Evolutionary conservation across 306 rosid species (phyloP).

Genomic region (Dryas drummondii): DNA sequence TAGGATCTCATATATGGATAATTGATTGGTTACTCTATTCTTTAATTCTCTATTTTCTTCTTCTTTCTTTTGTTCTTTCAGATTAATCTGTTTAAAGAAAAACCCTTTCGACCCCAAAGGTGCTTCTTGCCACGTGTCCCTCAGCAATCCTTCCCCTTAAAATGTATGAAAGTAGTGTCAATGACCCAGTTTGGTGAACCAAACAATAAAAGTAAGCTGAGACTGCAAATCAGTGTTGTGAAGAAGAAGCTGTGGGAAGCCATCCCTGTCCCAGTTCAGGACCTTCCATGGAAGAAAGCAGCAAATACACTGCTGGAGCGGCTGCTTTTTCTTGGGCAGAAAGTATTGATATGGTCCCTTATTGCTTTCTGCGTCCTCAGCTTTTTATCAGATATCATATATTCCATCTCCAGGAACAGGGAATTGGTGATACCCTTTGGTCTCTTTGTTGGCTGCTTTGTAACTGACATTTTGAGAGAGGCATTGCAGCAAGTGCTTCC

Average conservation of each 20-base stretch:
- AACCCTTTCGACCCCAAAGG: slow-evolving; percentile 18
- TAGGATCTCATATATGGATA: no score
- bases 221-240: slow-evolving; percentile 7
- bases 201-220: slow-evolving; percentile 1
- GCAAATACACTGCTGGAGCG: slow-evolving; percentile 26
- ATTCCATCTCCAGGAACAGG: slow-evolving; percentile 36
- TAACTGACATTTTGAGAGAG: slow-evolving; percentile 39
- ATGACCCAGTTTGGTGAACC: slow-evolving; percentile 34
- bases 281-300: slow-evolving; percentile 45
- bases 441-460: slow-evolving; percentile 42
- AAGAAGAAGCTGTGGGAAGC: slow-evolving; percentile 41
- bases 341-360: slow-evolving; percentile 36
- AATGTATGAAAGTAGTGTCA: slow-evolving; percentile 24
- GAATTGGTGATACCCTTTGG: slow-evolving; percentile 49
- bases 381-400: slow-evolving; percentile 33
- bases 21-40: not conserved
- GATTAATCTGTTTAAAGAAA: slow-evolving; percentile 24
- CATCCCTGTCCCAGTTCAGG: slow-evolving; percentile 40
- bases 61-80: slow-evolving; percentile 12
- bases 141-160: slow-evolving; percentile 7
- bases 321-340: slow-evolving; percentile 28
- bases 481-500: slow-evolving; percentile 29
- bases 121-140: not conserved
- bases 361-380: slow-evolving; percentile 20
- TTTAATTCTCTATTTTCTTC: not conserved